A percentile compares a stretch with the other conserved stretches of the same genome.
phyloP scores from a whole-genome alignment of 768 basidiomycete genomes.

The Mycena crocata region DNA sequence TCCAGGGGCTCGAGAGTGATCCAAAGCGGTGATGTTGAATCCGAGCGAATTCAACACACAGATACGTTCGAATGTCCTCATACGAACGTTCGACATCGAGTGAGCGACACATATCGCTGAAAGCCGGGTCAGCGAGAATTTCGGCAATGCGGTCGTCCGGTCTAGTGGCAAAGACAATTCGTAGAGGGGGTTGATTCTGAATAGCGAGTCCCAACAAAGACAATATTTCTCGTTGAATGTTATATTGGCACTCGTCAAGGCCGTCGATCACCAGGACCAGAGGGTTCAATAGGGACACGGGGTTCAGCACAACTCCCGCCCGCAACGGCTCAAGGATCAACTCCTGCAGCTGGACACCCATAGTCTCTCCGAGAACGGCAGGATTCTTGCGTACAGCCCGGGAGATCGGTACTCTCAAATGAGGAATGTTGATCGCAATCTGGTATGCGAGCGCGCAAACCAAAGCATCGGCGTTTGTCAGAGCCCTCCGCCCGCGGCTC shows the following conservation, averaged over 20 bases:
- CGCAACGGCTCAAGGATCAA: slow-evolving; percentile 27
- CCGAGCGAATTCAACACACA: slow-evolving; percentile 2
- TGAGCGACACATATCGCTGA: slow-evolving; percentile 9
- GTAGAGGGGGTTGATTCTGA: neutral
- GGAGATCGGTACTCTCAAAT: slow-evolving; percentile 21
- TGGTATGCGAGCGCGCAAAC: slow-evolving; percentile 24
- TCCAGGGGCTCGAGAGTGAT: neutral
- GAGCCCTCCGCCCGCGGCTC: neutral
- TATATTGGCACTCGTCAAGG: slow-evolving; percentile 13
- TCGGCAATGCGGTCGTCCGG: neutral
- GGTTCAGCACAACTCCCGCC: neutral
- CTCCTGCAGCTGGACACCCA: slow-evolving; percentile 18
- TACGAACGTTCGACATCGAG: slow-evolving; percentile 19
- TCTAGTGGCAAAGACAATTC: slow-evolving; percentile 19
- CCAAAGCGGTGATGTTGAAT: slow-evolving; percentile 1
- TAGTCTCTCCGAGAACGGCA: slow-evolving; percentile 8
- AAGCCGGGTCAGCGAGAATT: slow-evolving; percentile 8
- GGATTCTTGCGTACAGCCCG: slow-evolving; percentile 15
- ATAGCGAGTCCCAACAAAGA: slow-evolving; percentile 13
- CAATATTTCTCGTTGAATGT: slow-evolving; percentile 23
- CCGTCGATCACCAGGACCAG: slow-evolving; percentile 27
- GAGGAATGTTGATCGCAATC: slow-evolving; percentile 22
- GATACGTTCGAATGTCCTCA: slow-evolving; percentile 24
- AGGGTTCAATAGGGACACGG: slow-evolving; percentile 14
- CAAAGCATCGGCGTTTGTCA: slow-evolving; percentile 2